These are phyloP conservation scores for Schwanniomyces polymorphus DNA, from an alignment of 805 yeast species.

Conservation along the genomic window DNA sequence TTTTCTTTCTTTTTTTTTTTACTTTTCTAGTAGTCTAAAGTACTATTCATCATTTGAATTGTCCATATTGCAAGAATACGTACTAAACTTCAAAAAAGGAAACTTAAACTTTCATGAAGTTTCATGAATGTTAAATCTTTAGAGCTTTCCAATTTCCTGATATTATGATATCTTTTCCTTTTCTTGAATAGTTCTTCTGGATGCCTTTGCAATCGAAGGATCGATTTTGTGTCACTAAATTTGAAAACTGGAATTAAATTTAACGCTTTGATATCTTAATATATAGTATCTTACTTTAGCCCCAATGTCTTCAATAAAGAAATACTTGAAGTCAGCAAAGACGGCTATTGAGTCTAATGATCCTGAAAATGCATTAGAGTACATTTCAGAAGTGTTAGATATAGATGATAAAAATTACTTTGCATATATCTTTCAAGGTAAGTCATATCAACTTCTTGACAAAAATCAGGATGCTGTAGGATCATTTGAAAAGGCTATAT, in stretches of 20 bases:
- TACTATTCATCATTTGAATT: too few relatives aligned
- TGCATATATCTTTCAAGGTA: slow-evolving; percentile 73
- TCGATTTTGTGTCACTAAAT: not conserved
- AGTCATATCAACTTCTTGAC: slow-evolving; percentile 52
- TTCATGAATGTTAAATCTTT: too few relatives aligned
- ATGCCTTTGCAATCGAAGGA: not conserved
- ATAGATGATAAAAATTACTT: slow-evolving; percentile 58
- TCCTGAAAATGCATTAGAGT: slow-evolving; percentile 59
- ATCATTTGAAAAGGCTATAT: slow-evolving; percentile 51
- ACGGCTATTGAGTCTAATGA: slow-evolving; percentile 54
- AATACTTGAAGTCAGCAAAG: slow-evolving; percentile 39
- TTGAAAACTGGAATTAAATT: not conserved
- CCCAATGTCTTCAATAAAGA: slow-evolving; percentile 19
- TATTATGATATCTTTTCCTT: too few relatives aligned
- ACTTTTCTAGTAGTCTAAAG: too few relatives aligned
- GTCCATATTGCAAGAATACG: too few relatives aligned
- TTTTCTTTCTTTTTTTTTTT: too few relatives aligned
- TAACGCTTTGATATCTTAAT: not conserved
- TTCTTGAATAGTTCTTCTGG: not conserved
- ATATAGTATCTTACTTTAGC: not conserved
- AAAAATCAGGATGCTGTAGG: slow-evolving; percentile 38
- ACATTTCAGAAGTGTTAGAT: slow-evolving; percentile 55
- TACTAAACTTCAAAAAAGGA: too few relatives aligned
- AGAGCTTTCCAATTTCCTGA: too few relatives aligned
- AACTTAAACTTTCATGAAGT: too few relatives aligned